These are phyloP conservation scores for Fusarium cicatricum DNA, from an alignment of 2,329 filamentous ascomycete species.

Conservation along the genomic window DNA sequence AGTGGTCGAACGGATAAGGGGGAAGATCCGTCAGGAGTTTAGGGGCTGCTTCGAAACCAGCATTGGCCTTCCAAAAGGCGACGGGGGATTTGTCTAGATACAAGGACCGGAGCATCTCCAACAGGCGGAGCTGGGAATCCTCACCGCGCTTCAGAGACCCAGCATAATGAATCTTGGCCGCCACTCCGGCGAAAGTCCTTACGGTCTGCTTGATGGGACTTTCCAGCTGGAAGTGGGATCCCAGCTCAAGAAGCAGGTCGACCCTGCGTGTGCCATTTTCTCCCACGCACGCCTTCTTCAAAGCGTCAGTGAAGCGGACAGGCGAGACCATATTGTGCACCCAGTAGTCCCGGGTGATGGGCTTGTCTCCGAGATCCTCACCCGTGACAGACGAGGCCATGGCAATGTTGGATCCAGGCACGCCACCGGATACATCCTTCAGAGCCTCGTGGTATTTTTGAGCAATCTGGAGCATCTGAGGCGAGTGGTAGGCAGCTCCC, in stretches of 20 bases:
- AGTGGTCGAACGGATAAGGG: constrained; percentile 52
- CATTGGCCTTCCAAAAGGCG: no score
- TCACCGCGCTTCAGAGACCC: no score
- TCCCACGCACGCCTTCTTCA: constrained; percentile 21
- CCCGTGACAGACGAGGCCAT: no score
- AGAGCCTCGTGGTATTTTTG: no score
- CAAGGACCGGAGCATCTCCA: no score
- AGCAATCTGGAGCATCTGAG: no score
- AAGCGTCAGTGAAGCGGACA: constrained; percentile 8
- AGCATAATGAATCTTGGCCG: no score
- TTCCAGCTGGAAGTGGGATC: constrained; percentile 51
- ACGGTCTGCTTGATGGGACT: constrained; percentile 47
- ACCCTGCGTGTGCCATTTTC: neutral
- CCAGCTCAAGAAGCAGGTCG: constrained; percentile 42
- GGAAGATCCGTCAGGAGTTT: constrained; percentile 41
- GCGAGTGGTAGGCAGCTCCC: constrained; percentile 21
- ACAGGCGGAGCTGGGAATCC: no score
- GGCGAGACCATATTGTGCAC: constrained; percentile 27
- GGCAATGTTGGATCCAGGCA: no score
- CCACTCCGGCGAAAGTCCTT: neutral
- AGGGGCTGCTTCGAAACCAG: neutral
- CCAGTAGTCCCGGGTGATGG: constrained; percentile 25
- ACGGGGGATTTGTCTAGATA: no score
- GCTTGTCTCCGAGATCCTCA: neutral
- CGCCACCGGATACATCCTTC: no score